These are phyloP conservation scores for Colletotrichum kahawae DNA, from an alignment of 2,329 filamentous ascomycete species.

Conservation along the genomic window DNA sequence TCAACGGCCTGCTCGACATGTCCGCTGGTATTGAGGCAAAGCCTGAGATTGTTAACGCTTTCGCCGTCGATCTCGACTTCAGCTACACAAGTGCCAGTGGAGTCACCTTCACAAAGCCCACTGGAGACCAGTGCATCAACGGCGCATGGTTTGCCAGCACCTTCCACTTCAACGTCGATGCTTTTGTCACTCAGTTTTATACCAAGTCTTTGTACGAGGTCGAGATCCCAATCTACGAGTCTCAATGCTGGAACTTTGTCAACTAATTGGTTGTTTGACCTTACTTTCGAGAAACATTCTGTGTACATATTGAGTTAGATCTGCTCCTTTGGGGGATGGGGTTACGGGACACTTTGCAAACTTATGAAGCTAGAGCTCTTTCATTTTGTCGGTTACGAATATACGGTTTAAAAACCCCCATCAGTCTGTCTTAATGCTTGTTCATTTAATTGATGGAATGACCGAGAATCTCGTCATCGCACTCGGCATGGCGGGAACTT, in stretches of 20 bases:
- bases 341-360: background rate
- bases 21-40: constrained; percentile 40
- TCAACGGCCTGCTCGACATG: constrained; percentile 39
- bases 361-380: background rate
- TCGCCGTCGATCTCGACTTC: constrained; percentile 36
- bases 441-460: background rate
- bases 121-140: constrained; percentile 8
- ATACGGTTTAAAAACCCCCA: background rate
- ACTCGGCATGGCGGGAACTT: background rate
- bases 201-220: constrained; percentile 17
- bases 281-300: background rate
- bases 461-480: background rate
- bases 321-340: background rate
- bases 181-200: constrained; percentile 18
- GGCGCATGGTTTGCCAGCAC: constrained; percentile 24
- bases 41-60: constrained; percentile 40
- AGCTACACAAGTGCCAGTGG: constrained; percentile 8
- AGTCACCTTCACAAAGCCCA: constrained; percentile 2
- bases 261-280: background rate
- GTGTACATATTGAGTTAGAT: background rate
- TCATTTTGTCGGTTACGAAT: background rate
- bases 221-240: constrained; percentile 18
- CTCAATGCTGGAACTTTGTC: constrained; percentile 21
- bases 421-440: background rate
- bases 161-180: constrained; percentile 14